Evolutionary conservation across 2,329 filamentous ascomycete species (phyloP).

Genomic region (Aphanocladium album): DNA sequence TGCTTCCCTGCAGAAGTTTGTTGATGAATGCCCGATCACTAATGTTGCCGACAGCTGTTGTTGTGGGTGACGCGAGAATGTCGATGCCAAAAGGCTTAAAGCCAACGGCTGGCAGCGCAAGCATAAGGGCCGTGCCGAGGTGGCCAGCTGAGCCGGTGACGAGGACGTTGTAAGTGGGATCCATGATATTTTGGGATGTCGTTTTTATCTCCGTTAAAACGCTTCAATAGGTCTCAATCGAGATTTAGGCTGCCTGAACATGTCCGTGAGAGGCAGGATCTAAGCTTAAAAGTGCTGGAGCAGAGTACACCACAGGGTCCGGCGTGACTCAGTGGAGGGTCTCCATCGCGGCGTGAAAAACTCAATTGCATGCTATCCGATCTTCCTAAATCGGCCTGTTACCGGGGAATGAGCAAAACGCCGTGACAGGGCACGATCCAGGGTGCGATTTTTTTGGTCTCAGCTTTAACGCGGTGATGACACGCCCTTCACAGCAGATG

Average conservation of each 20-base stretch:
- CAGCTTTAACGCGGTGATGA: not conserved
- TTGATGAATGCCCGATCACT: constrained; percentile 30
- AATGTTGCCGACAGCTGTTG: constrained; percentile 33
- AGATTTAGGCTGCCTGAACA: not conserved
- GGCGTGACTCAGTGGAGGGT: not conserved
- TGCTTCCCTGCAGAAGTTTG: constrained; percentile 25
- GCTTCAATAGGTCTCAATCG: not conserved
- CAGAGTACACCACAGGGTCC: not conserved
- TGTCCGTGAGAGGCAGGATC: not conserved
- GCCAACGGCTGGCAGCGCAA: constrained; percentile 33
- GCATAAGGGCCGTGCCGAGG: constrained; percentile 42
- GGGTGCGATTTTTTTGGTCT: not conserved
- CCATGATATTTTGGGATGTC: not conserved
- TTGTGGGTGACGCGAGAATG: constrained; percentile 33
- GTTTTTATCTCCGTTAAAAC: not conserved
- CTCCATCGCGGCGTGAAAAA: not conserved
- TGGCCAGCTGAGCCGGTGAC: constrained; percentile 44
- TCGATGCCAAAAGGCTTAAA: constrained; percentile 40
- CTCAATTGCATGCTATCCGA: not conserved
- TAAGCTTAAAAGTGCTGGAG: not conserved
- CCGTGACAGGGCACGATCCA: not conserved
- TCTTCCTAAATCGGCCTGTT: not conserved
- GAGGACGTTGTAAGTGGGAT: constrained; percentile 29
- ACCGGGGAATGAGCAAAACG: not conserved
- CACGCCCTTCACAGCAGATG: not conserved